Percentiles rank a stretch among this genome's conserved stretches.
phyloP scores from a whole-genome alignment of 1,284 basidiomycete genomes.

The Malassezia psittaci region DNA sequence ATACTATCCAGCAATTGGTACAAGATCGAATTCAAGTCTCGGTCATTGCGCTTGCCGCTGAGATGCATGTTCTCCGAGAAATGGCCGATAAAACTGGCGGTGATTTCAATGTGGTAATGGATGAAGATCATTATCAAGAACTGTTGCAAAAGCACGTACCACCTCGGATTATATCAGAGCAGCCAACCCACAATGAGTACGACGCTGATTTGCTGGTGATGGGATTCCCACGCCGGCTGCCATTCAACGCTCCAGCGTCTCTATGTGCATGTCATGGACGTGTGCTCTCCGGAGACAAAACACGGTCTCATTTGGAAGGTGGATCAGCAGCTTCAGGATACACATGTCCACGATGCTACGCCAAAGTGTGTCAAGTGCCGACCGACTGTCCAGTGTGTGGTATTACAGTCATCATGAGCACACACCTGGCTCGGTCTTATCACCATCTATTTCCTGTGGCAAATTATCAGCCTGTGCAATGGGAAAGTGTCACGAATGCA shows the following conservation, averaged over 20 bases:
- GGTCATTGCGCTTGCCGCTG: conserved; percentile 77
- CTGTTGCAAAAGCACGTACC: conserved; percentile 89
- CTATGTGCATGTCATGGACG: conserved; percentile 83
- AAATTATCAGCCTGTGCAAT: conserved; percentile 59
- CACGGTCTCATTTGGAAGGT: background rate
- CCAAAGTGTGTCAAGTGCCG: conserved; percentile 91
- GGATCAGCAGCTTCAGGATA: conserved; percentile 57
- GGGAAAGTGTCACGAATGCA: conserved; percentile 9
- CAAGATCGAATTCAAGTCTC: conserved; percentile 71
- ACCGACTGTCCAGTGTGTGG: conserved; percentile 96
- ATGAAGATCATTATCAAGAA: conserved; percentile 93
- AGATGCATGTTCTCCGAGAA: conserved; percentile 92
- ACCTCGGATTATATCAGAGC: conserved; percentile 51
- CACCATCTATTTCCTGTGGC: conserved; percentile 85
- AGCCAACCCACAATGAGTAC: background rate
- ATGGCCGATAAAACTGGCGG: conserved; percentile 50
- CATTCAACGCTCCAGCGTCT: conserved; percentile 29
- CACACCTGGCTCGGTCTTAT: conserved; percentile 89
- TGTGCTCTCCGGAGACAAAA: conserved; percentile 57
- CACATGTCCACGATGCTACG: conserved; percentile 81
- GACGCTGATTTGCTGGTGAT: conserved; percentile 76
- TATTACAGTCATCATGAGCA: conserved; percentile 92
- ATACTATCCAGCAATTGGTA: conserved; percentile 71
- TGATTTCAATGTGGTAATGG: conserved; percentile 70
- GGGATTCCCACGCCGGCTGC: conserved; percentile 63